A percentile compares a stretch with the other conserved stretches of the same genome.
Conservation (phyloP, 768 basidiomycete species). For the Gloeophyllum trabeum region DNA sequence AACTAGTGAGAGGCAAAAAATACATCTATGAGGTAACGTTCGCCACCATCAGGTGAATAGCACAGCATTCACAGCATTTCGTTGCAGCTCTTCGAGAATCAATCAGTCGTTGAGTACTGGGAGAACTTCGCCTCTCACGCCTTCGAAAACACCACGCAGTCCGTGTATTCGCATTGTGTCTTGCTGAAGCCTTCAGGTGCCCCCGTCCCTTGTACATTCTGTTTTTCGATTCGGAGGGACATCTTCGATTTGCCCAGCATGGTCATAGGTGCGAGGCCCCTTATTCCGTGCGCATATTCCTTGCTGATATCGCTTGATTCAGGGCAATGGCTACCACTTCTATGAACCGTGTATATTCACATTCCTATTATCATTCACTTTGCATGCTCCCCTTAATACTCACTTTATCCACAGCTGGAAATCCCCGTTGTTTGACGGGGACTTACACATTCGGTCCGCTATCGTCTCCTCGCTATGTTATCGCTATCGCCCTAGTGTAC, state of each 20-base stretch:
- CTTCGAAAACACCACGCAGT: slow-evolving; percentile 95
- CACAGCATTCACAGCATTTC: too few species aligned
- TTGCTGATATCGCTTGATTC: background rate
- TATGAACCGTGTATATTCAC: slow-evolving; percentile 25
- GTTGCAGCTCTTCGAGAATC: slow-evolving; percentile 87
- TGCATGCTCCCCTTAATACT: background rate
- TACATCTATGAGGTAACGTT: slow-evolving; percentile 55
- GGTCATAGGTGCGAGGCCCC: slow-evolving; percentile 56
- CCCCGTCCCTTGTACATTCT: slow-evolving; percentile 87
- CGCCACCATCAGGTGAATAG: slow-evolving; percentile 1
- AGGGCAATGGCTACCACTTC: slow-evolving; percentile 85
- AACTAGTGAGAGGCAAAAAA: slow-evolving; percentile 50
- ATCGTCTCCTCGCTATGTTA: background rate
- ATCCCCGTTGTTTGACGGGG: too few species aligned
- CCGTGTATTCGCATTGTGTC: slow-evolving; percentile 88
- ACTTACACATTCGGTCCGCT: too few species aligned
- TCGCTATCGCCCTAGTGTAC: background rate
- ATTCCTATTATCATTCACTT: background rate
- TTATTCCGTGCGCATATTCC: background rate
- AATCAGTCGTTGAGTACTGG: slow-evolving; percentile 92
- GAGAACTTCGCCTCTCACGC: slow-evolving; percentile 96
- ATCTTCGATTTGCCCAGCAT: slow-evolving; percentile 84
- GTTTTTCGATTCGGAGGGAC: slow-evolving; percentile 91
- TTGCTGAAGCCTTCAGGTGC: slow-evolving; percentile 76
- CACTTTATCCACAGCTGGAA: too few species aligned